Evolutionary conservation across 345 rosid species (phyloP).

Genomic region (Pugionium dolabratum): DNA sequence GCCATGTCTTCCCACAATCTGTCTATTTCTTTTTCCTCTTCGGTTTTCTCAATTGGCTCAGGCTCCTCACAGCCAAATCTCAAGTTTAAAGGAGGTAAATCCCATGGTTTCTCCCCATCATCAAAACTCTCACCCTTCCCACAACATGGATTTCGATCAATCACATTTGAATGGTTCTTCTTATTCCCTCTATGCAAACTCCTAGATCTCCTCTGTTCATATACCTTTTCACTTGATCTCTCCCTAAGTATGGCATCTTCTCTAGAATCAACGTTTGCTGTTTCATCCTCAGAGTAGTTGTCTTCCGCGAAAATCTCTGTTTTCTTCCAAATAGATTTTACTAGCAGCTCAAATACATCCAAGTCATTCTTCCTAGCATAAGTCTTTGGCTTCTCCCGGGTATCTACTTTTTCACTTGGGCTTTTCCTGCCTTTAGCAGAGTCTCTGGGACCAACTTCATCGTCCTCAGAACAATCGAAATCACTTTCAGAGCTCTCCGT

Average conservation of each 20-base stretch:
- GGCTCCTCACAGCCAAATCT: conserved; percentile 50
- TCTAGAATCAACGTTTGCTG: conserved; percentile 5
- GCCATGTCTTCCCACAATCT: conserved; percentile 62
- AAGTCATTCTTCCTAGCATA: conserved; percentile 4
- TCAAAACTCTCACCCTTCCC: neutral
- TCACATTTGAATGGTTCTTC: neutral
- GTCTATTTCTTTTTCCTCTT: conserved; percentile 49
- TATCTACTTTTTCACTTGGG: neutral
- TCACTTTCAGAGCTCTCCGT: conserved; percentile 31
- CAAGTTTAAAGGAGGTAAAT: conserved; percentile 42
- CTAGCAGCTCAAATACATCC: conserved; percentile 20
- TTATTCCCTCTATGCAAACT: conserved; percentile 22
- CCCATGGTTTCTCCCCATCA: neutral
- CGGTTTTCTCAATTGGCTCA: conserved; percentile 46
- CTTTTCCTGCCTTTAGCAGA: conserved; percentile 14
- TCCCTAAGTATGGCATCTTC: conserved; percentile 21
- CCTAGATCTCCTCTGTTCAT: conserved; percentile 25
- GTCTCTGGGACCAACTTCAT: conserved; percentile 20
- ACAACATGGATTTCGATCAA: neutral
- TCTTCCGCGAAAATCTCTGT: conserved; percentile 17
- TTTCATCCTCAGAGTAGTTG: conserved; percentile 1
- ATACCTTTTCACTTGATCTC: conserved; percentile 11
- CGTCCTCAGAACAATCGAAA: conserved; percentile 34
- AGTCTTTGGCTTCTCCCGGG: conserved; percentile 1
- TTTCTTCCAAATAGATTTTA: conserved; percentile 31